A percentile compares a stretch with the other conserved stretches of the same genome.
Evolutionary conservation across 2,329 filamentous ascomycete genomes (phyloP).

Genomic region (Tolypocladium endophyticum): DNA sequence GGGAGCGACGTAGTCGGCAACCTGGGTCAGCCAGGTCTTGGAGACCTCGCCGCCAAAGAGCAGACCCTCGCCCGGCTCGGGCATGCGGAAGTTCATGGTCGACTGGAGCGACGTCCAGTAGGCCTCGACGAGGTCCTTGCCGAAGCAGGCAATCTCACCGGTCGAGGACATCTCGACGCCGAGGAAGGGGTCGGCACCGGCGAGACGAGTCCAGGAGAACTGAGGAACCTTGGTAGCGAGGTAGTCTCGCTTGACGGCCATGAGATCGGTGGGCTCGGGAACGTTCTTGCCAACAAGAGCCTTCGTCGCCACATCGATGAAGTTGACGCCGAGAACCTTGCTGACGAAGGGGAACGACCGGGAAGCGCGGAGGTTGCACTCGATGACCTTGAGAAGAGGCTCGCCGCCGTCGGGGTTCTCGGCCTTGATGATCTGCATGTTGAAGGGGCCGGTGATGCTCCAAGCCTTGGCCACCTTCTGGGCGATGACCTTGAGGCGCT

Average conservation of each 20-base stretch:
- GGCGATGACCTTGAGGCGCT: conserved; percentile 88
- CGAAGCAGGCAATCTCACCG: conserved; percentile 98
- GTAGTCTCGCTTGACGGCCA: conserved; percentile 83
- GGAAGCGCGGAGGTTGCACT: conserved; percentile 95
- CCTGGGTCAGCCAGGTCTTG: conserved; percentile 60
- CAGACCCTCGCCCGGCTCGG: conserved; percentile 87
- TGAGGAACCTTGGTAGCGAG: conserved; percentile 96
- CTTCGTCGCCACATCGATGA: conserved; percentile 91
- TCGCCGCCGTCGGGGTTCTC: conserved; percentile 64
- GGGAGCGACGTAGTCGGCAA: conserved; percentile 79
- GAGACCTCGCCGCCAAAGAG: conserved; percentile 80
- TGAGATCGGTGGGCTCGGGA: conserved; percentile 76
- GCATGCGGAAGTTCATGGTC: conserved; percentile 98
- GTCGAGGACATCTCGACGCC: conserved; percentile 97
- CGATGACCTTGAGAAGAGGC: conserved; percentile 83
- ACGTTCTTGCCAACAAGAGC: conserved; percentile 80
- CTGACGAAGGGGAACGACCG: conserved; percentile 97
- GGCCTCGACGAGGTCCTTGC: conserved; percentile 87
- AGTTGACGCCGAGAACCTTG: conserved; percentile 94
- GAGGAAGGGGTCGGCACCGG: conserved; percentile 92
- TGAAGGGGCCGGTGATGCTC: conserved; percentile 97
- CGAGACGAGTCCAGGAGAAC: conserved; percentile 97
- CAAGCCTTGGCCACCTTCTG: conserved; percentile 94
- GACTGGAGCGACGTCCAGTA: conserved; percentile 97
- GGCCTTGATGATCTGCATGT: conserved; percentile 99